These are phyloP conservation scores for Talaromyces verruculosus DNA, from an alignment of 2,329 filamentous ascomycete species.

Conservation along the genomic window DNA sequence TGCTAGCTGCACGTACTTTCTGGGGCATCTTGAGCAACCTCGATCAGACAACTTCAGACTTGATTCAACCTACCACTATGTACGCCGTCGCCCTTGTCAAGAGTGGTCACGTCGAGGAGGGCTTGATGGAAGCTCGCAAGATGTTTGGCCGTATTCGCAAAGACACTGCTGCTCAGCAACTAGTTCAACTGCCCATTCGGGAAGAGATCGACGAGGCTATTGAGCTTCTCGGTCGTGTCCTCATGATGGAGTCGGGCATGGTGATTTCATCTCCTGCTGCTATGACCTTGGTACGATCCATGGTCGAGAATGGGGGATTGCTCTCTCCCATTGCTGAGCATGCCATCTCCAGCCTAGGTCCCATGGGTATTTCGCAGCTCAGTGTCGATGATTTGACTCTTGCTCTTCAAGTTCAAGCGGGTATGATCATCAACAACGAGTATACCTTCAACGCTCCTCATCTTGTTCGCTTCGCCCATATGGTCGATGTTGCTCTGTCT, in stretches of 20 bases:
- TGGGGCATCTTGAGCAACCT: slow-evolving; percentile 70
- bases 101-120: slow-evolving; percentile 80
- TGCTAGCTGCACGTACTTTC: slow-evolving; percentile 72
- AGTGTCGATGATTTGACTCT: slow-evolving; percentile 54
- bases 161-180: slow-evolving; percentile 52
- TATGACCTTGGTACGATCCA: slow-evolving; percentile 62
- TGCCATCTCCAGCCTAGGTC: slow-evolving; percentile 60
- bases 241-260: slow-evolving; percentile 53
- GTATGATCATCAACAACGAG: slow-evolving; percentile 44
- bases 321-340: slow-evolving; percentile 61
- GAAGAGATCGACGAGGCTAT: slow-evolving; percentile 87
- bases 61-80: slow-evolving; percentile 88
- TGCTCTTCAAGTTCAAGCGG: slow-evolving; percentile 61
- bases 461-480: slow-evolving; percentile 60
- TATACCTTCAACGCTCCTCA: slow-evolving; percentile 56
- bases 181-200: slow-evolving; percentile 55
- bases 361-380: slow-evolving; percentile 59
- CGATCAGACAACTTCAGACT: slow-evolving; percentile 59
- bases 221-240: slow-evolving; percentile 63
- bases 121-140: slow-evolving; percentile 71
- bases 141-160: slow-evolving; percentile 85
- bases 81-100: slow-evolving; percentile 85
- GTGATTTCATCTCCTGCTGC: slow-evolving; percentile 55
- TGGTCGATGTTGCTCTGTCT: slow-evolving; percentile 59
- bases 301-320: slow-evolving; percentile 65